Conservation (phyloP, 768 basidiomycete genomes). For the Hericium coralloides region DNA sequence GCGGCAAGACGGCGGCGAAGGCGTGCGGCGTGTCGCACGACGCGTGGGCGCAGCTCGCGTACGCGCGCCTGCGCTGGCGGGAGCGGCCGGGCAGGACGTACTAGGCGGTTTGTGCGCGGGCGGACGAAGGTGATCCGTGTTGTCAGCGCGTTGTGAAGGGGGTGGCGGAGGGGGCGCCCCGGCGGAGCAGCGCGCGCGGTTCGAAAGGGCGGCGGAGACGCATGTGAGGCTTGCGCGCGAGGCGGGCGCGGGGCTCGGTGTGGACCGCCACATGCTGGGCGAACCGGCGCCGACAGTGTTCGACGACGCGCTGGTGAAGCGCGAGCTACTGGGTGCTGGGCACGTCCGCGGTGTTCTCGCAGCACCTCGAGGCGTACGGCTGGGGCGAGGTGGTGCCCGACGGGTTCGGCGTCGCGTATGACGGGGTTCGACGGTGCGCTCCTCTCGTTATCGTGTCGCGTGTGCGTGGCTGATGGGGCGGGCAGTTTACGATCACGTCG, state of each 20-base stretch:
- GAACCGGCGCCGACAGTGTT: slow-evolving; percentile 66
- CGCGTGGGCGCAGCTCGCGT: slow-evolving; percentile 91
- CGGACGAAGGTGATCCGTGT: slow-evolving; percentile 92
- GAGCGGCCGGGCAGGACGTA: slow-evolving; percentile 70
- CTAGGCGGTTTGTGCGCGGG: slow-evolving; percentile 85
- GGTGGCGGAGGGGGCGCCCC: slow-evolving; percentile 49
- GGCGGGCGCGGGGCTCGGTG: slow-evolving; percentile 60
- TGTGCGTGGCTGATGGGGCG: slow-evolving; percentile 2
- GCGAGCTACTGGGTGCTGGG: slow-evolving; percentile 83
- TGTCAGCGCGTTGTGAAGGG: slow-evolving; percentile 66
- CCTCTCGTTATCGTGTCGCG: background rate
- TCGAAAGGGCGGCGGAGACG: slow-evolving; percentile 51
- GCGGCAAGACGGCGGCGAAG: slow-evolving; percentile 86
- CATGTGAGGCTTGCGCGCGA: slow-evolving; percentile 60
- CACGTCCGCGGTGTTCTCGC: slow-evolving; percentile 84
- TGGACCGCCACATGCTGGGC: slow-evolving; percentile 81
- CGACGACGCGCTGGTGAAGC: slow-evolving; percentile 61
- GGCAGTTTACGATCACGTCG: slow-evolving; percentile 81
- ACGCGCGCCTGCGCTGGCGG: slow-evolving; percentile 48
- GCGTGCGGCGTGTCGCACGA: slow-evolving; percentile 85
- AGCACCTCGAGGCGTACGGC: slow-evolving; percentile 76
- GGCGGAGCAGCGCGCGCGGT: slow-evolving; percentile 41
- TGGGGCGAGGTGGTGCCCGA: slow-evolving; percentile 96
- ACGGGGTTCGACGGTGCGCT: slow-evolving; percentile 72
- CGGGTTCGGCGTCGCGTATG: slow-evolving; percentile 92